Percentiles rank a stretch among this genome's conserved stretches.
phyloP scores from a whole-genome alignment of 2,329 filamentous ascomycete species.

The Bretziella fagacearum region DNA sequence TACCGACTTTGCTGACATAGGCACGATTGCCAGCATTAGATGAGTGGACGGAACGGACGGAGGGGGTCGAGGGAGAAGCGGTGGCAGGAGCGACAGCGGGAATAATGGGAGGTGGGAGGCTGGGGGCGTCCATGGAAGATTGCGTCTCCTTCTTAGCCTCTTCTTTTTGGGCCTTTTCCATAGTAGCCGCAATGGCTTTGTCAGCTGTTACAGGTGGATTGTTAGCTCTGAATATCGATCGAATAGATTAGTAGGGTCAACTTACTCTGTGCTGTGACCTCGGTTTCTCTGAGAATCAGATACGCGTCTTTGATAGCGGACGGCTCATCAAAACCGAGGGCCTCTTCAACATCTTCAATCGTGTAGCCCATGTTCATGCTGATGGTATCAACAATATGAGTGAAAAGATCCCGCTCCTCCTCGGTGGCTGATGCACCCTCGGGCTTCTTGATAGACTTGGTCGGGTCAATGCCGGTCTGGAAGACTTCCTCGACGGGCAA shows the following conservation, averaged over 20 bases:
- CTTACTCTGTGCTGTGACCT: no score
- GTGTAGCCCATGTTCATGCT: constrained; percentile 97
- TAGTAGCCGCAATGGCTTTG: constrained; percentile 18
- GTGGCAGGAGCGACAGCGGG: constrained; percentile 7
- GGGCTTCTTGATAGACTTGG: constrained; percentile 72
- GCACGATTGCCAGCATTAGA: constrained; percentile 35
- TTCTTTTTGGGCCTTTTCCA: background rate
- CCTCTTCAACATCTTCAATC: constrained; percentile 86
- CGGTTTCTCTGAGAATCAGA: constrained; percentile 93
- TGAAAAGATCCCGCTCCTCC: constrained; percentile 80
- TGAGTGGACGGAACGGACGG: constrained; percentile 31
- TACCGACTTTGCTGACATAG: constrained; percentile 71
- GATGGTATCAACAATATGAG: constrained; percentile 85
- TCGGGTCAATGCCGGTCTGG: constrained; percentile 84
- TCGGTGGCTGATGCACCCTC: constrained; percentile 55
- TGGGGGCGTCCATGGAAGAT: background rate
- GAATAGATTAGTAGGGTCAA: constrained; percentile 19
- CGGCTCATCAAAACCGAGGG: constrained; percentile 76
- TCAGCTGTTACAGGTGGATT: no score
- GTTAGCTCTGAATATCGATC: no score
- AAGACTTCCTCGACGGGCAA: constrained; percentile 81
- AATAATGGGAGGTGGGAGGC: background rate
- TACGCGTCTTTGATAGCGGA: constrained; percentile 98
- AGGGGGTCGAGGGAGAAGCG: constrained; percentile 35
- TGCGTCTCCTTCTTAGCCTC: background rate